Evolutionary conservation across 306 rosid genomes (phyloP), one percentile per base, ranked within the genome.

Genomic region (Senna siamea): DNA sequence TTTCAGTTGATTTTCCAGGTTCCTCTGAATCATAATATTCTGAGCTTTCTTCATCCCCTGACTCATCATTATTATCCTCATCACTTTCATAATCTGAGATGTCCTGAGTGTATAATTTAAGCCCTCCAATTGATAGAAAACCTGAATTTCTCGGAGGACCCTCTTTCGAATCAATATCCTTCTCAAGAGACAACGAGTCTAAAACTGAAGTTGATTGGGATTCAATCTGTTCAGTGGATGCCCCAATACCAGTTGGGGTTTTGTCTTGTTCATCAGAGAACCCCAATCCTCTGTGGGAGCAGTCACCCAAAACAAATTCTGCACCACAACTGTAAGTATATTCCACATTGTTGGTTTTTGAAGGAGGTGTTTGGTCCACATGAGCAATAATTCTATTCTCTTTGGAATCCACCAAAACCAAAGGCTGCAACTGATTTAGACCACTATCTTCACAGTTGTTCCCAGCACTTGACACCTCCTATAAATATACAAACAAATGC

Each of bases 101-200:
- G 69, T 94, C 97, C 78, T 85, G 73, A 19, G 96, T 94, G 87
- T 89, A 94, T 34, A 91, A 82, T 75, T 83, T 87, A 67, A 89
- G 81, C 56, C 95, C 96, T 64, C 98, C 97, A 83, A 94, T 81
- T 7, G 97, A 87, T 78, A 94, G 77, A 79, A 88, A 91, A 28
- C 90, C 98, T 46, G 95, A 92, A 84, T 94, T 94, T 83, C 70
- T 86, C 74, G 17, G 68, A 40, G 87, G 76, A 40, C 20, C 83
- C 41, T 79, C 85, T 53, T 73, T 82, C 9, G 77, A 78, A 79
- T 76, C 79, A 77, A 37, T 51, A 54, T 85, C 88, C 81, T 85
- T 85, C 74, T 79, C 87, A 46, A 64, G 84, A 64, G 82, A 72
- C 18, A 74, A 40, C 41, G 89, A 90, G 57, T 79, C 80, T 53